phyloP scores from a whole-genome alignment of 2,329 filamentous ascomycete genomes.

The Aspergillus unguis region DNA sequence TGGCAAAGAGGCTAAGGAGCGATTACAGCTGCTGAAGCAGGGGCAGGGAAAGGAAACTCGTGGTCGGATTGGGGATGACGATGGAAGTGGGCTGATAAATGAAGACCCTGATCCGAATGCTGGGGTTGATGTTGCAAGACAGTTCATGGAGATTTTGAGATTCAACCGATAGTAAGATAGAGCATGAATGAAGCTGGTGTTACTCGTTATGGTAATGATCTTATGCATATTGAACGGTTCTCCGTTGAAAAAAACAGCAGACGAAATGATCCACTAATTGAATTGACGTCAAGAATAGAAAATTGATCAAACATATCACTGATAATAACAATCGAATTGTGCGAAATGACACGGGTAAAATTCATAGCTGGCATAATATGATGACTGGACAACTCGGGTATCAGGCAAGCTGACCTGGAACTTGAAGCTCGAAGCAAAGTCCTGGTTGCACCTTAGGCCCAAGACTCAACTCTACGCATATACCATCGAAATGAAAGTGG shows the following conservation, averaged over 20 bases:
- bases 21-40: constrained; percentile 22
- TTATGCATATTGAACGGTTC: no score
- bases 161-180: constrained; percentile 34
- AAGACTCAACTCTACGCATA: background rate
- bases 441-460: no score
- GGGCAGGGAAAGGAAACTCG: constrained; percentile 11
- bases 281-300: no score
- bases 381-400: background rate
- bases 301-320: no score
- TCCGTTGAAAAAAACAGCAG: no score
- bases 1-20: constrained; percentile 37
- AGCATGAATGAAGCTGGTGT: no score
- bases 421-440: no score
- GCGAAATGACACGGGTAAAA: no score
- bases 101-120: constrained; percentile 34
- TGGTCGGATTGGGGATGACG: constrained; percentile 9
- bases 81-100: constrained; percentile 17
- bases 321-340: no score
- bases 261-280: no score
- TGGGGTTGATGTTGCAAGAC: constrained; percentile 42
- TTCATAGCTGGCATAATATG: no score
- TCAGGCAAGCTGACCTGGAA: background rate
- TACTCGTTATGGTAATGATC: no score
- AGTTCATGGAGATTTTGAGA: constrained; percentile 46
- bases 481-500: background rate